A percentile compares a stretch with the other conserved stretches of the same genome.
Conservation (phyloP, 768 basidiomycete species). For the Rubroboletus pulcherrimus region DNA sequence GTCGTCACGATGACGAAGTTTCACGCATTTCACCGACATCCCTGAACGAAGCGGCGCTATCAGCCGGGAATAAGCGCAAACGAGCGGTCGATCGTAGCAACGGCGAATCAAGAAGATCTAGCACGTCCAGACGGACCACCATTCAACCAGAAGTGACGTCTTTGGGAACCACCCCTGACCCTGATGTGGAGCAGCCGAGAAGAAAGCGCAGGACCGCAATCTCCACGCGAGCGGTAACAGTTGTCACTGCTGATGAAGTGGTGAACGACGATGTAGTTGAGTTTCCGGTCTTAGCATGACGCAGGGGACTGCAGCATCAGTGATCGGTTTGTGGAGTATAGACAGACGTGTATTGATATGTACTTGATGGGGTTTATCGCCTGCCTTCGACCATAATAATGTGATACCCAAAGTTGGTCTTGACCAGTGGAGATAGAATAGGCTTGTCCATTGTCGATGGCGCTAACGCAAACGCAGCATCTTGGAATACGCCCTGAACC, state of each 20-base stretch:
- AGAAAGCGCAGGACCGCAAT: slow-evolving; percentile 38
- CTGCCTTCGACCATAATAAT: slow-evolving; percentile 91
- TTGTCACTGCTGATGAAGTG: slow-evolving; percentile 32
- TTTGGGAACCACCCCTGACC: slow-evolving; percentile 53
- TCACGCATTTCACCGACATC: slow-evolving; percentile 24
- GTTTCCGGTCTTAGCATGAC: slow-evolving; percentile 21
- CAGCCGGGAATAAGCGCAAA: slow-evolving; percentile 39
- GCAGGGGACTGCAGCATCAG: background rate
- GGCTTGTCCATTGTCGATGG: slow-evolving; percentile 84
- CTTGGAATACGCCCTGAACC: slow-evolving; percentile 68
- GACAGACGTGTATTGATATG: slow-evolving; percentile 19
- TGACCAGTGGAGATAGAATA: slow-evolving; percentile 64
- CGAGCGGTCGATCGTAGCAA: slow-evolving; percentile 32
- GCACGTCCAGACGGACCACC: slow-evolving; percentile 36
- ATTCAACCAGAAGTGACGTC: slow-evolving; percentile 49
- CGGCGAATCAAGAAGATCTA: slow-evolving; percentile 34
- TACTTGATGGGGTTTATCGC: slow-evolving; percentile 36
- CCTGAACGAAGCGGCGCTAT: slow-evolving; percentile 23
- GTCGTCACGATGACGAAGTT: slow-evolving; percentile 60
- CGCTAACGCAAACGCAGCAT: slow-evolving; percentile 77
- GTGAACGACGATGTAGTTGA: slow-evolving; percentile 32
- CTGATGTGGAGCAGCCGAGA: slow-evolving; percentile 57
- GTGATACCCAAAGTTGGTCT: slow-evolving; percentile 83
- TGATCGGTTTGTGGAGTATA: slow-evolving; percentile 2
- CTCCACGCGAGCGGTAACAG: slow-evolving; percentile 25